Base-by-base conservation (phyloP, 176 grass and related monocot genomes). In the Pontederia paniculata region DNA sequence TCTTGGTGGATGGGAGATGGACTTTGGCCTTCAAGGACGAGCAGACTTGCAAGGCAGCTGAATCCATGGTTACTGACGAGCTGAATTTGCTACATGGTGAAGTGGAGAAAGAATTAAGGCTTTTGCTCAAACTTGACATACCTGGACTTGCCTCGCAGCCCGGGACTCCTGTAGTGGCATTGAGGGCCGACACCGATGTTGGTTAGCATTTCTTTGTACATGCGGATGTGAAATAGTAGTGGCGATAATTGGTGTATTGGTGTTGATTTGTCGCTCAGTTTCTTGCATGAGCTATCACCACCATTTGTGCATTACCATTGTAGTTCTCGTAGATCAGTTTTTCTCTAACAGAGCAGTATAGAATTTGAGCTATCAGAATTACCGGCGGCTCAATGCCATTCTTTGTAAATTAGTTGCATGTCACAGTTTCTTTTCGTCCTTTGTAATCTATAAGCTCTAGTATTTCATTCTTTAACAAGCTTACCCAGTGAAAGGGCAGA, bases 1-100 rank as follows among this genome's bases (percentile, higher is more conserved):
- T 79, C 73, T 83, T 99, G 62, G 87, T 99, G 62, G 87, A 93
- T 71, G 94, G 94, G 45, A 81, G 94, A 62, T 99, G 94, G 94
- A 99, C 87, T 12, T 83, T 99, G 52, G 94, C 94, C 58, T 99
- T 93, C 54, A 82, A 59, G 55, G 81, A 80, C 58, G 80, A 88
- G 65, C 77, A 99, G 58, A 58, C 73, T 44, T 93, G 94, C 54
- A 80, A 85, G 66, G 66, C 63, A 55, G 87, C 94, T 15, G 63
- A 82, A 66, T 58, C 69, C 42, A 93, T 93, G 87, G 72, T 99
- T 54, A 69, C 70, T 0, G 70, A 84, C 54, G 87, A 84, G 71
- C 84, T 80, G 73, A 85, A 84, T 69, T 48, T 74, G 17, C 87
- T 84, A 52, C 70, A 61, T 51, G 48, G 54, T 23, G 83, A 73